phyloP scores from a whole-genome alignment of 176 grass and related monocot genomes.

The Phoenix dactylifera region DNA sequence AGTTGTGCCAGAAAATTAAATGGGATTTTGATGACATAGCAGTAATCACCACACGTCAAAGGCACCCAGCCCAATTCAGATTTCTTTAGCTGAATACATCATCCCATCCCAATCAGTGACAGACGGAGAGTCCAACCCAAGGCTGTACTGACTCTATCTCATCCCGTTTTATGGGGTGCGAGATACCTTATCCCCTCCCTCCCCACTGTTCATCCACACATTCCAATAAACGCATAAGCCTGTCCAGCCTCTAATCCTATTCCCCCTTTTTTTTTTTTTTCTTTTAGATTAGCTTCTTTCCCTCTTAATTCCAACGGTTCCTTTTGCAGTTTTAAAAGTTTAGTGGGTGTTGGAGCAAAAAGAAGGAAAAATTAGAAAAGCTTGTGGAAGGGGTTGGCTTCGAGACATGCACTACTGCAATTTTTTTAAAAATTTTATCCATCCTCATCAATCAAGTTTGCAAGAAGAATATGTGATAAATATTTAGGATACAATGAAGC shows the following conservation, averaged over 20 bases:
- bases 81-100: slow-evolving; percentile 8
- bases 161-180: background rate
- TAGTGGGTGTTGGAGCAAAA: too few species aligned
- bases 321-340: background rate
- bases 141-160: too few species aligned
- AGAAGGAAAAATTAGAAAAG: too few species aligned
- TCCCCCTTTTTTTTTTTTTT: background rate
- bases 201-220: slow-evolving; percentile 6
- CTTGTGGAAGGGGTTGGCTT: too few species aligned
- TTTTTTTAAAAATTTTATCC: too few species aligned
- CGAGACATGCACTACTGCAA: too few species aligned
- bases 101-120: slow-evolving; percentile 1
- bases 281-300: background rate
- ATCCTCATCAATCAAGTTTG: too few species aligned
- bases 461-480: too few species aligned
- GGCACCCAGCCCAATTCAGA: slow-evolving; percentile 20
- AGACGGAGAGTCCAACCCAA: background rate
- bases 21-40: slow-evolving; percentile 24
- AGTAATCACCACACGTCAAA: slow-evolving; percentile 31
- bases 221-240: background rate
- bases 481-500: too few species aligned
- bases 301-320: background rate
- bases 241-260: background rate
- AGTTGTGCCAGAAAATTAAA: slow-evolving; percentile 25
- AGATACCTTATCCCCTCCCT: slow-evolving; percentile 5